A percentile compares a stretch with the other conserved stretches of the same genome.
Conservation (phyloP, 2,329 filamentous ascomycete genomes). For the Salinomyces thailandicus region DNA sequence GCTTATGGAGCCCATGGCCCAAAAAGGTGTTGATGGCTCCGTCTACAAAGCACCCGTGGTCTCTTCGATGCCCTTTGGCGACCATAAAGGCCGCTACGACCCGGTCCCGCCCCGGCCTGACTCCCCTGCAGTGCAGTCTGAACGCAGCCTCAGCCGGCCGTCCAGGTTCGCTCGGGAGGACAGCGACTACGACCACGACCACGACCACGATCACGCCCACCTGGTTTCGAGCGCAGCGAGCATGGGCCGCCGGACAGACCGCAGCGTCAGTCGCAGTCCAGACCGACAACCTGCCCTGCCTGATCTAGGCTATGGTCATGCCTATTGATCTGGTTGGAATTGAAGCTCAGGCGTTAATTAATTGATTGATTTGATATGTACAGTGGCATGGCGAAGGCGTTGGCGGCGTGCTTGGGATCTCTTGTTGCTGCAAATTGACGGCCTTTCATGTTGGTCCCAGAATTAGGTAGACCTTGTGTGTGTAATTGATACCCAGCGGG, state of each 20-base stretch:
- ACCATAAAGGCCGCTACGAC: slow-evolving; percentile 24
- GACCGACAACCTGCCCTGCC: slow-evolving; percentile 22
- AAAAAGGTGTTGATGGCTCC: slow-evolving; percentile 31
- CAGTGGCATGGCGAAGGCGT: neutral
- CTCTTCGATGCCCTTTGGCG: slow-evolving; percentile 19
- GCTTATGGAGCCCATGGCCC: slow-evolving; percentile 51
- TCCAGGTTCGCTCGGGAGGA: slow-evolving; percentile 14
- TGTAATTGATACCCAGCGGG: too few species aligned
- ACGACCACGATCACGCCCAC: slow-evolving; percentile 19
- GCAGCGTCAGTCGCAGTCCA: slow-evolving; percentile 13
- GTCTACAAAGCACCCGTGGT: slow-evolving; percentile 24
- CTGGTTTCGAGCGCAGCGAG: slow-evolving; percentile 24
- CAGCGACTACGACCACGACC: too few species aligned
- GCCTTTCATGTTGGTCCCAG: too few species aligned
- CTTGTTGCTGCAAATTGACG: too few species aligned
- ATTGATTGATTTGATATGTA: neutral
- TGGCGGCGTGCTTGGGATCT: too few species aligned
- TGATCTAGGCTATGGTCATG: slow-evolving; percentile 5
- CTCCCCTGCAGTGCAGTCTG: slow-evolving; percentile 9
- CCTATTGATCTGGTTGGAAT: too few species aligned
- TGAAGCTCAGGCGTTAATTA: too few species aligned
- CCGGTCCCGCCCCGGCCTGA: slow-evolving; percentile 15
- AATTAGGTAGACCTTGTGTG: too few species aligned
- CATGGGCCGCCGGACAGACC: slow-evolving; percentile 20
- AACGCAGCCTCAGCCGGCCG: slow-evolving; percentile 7